Base-by-base conservation (phyloP, 495 filamentous ascomycete genomes). In the Lasiosphaeris hirsuta region DNA sequence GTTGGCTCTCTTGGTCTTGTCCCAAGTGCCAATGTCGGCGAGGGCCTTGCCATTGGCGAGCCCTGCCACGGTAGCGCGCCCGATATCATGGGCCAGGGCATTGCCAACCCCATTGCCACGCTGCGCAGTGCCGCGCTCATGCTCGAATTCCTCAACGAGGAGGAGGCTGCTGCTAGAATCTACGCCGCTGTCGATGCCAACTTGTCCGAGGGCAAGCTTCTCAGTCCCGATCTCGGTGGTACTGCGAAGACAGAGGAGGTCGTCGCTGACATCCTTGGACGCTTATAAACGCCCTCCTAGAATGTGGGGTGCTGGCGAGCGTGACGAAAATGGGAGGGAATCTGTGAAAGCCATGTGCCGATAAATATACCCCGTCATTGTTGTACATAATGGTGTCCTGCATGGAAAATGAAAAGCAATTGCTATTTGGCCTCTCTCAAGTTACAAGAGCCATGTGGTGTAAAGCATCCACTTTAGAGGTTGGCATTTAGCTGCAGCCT, bases 51-150 rank as follows among this genome's bases (percentile, higher is more conserved):
- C 62, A 97, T 99, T 60, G 94, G 94, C 61, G 94, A 99, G 82
- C 94, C 94, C 53, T 99, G 94, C 78, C 94, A 99, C 74, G 94
- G 94, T 23, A 89, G 84, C 67, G 94, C 94, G 46, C 94, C 94
- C 9, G 94, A 99, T 68, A 99, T 99, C 67, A 84, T 90, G 83
- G 95, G 95, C 54, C 77, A 85, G 76, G 85, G 86, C 49, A 90
- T 99, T 67, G 90, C 94, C 63, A 97, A 99, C 76, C 94, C 94
- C 45, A 90, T 99, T 69, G 94, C 94, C 42, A 99, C 92, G 14
- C 81, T 97, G 61, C 80, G 94, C 70, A 94, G 89, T 72, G 86
- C 92, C 17, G 94, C 87, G 41, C 79, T 96, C 66, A 96, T 97
- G 92, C 80, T 99, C 60, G 93, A 97, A 78, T 99, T 99, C 74